Evolutionary conservation across 2,329 filamentous ascomycete species (phyloP), one percentile per base, ranked within the genome.

Genomic region (Calonectria leucothoes): DNA sequence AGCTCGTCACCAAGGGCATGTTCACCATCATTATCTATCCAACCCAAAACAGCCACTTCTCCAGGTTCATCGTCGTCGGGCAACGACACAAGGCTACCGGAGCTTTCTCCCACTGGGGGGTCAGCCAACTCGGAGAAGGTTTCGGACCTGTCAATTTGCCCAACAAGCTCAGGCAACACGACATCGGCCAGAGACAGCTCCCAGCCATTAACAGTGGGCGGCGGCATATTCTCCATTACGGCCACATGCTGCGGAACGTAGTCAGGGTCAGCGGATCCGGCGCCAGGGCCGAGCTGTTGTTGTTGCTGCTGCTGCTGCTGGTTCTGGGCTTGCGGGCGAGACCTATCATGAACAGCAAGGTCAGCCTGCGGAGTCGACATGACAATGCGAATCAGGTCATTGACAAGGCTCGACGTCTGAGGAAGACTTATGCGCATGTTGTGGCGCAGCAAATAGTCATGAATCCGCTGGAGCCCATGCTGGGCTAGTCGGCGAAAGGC

Each of bases 381-480:
- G 6, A 61, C 39, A 4, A 14, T 20, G 7, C 4, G 15, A 1
- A 61, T 12, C 7, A 61, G 5, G 4, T 39, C 55, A 14, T 61
- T 3, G 4, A 25, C 14, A 11, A 61, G 27, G 1, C 5, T 39
- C 3, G n/a, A 10, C 5, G 15, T 12, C 17, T 39, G n/a, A 15
- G 6, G 2, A 3, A 5, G 0, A 2, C 3, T 11, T 2, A 61
- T 15, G 14, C 3, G 14, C 1, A 39, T 7, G 7, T 14, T 5
- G 23, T 61, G 7, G 8, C 23, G 55, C 6, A 20, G 12, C 23
- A 61, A 10, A 15, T 11, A 35, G 6, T 14, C 8, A 1, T 20
- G 23, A 12, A 42, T 23, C 7, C 14, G 2, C 4, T 5, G 55
- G 20, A 10, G n/a, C 14, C 35, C 25, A 3, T 61, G 33, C 2